Base-by-base conservation (phyloP, 257 asterid genomes). In the Scutellaria barbata region DNA sequence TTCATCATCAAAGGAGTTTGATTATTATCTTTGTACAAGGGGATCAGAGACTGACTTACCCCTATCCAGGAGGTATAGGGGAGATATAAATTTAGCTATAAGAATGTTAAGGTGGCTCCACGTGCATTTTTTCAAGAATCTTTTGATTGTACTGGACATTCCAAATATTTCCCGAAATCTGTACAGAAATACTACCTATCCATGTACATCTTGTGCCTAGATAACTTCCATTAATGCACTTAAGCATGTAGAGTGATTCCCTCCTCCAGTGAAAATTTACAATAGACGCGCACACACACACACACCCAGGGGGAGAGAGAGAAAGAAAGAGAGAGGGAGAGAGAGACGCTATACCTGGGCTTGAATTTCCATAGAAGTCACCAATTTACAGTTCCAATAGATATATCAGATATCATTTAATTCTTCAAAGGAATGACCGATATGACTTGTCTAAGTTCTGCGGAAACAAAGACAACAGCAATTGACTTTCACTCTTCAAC, bases 391-490 rank as follows among this genome's bases (percentile, higher is more conserved):
- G 61, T 10, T 55, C 22, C 61, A 55, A 25, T 22, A 22, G 13
- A 55, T n/a, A 55, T 55, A 10, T 55, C 14, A 10, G 62, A 55
- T 55, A 22, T 55, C 17, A 55, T 55, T 55, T 55, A 22, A 22
- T 22, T 22, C 62, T 55, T 22, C 10, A 1, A 25, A 25, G 33
- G 5, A 22, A 25, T 10, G 9, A 55, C 33, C 25, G n/a, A 25
- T 22, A 55, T 10, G 37, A 20, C 37, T 61, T 61, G 48, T 40
- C 67, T 40, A 61, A 61, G 50, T 17, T 17, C 54, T 42, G 11
- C 35, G 42, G 18, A 63, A 41, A 63, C 37, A 40, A 41, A 41
- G 9, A 22, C 25, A 16, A 10, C n/a, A 18, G 40, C n/a, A 20
- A 18, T 63, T 41, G 55, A 45, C 30, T 14, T 22, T 22, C 25